phyloP scores from a whole-genome alignment of 352 stramenopile genomes.

The Globisporangium splendens region DNA sequence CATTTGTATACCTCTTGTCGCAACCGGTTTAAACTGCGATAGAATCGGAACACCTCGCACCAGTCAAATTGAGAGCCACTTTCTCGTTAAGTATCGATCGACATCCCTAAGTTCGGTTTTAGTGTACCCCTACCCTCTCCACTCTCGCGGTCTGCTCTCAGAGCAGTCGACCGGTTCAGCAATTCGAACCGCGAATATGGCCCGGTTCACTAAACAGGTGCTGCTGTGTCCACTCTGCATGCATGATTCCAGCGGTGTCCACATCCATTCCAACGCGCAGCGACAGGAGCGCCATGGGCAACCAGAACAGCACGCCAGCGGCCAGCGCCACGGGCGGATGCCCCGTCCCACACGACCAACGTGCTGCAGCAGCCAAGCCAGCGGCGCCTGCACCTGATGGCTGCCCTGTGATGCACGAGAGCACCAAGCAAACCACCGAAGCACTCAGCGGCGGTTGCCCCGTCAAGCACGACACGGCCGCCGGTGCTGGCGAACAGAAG shows the following conservation, averaged over 20 bases:
- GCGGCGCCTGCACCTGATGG: slow-evolving; percentile 27
- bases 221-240: neutral
- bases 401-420: slow-evolving; percentile 73
- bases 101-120: neutral
- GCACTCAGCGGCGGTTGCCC: slow-evolving; percentile 47
- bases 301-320: slow-evolving; percentile 50
- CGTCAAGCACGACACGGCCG: slow-evolving; percentile 32
- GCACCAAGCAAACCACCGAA: slow-evolving; percentile 18
- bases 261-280: neutral
- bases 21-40: neutral
- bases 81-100: slow-evolving; percentile 2
- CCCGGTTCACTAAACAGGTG: slow-evolving; percentile 6
- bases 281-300: slow-evolving; percentile 43
- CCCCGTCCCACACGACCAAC: slow-evolving; percentile 48
- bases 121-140: neutral
- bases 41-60: slow-evolving; percentile 10
- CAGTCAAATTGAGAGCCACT: slow-evolving; percentile 1
- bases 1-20: slow-evolving; percentile 7
- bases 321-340: slow-evolving; percentile 22
- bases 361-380: slow-evolving; percentile 10
- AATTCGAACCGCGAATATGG: too few relatives aligned
- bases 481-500: slow-evolving; percentile 15
- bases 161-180: too few relatives aligned
- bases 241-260: neutral
- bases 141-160: neutral